phyloP scores from a whole-genome alignment of 345 rosid species.

The Bretschneidera sinensis region DNA sequence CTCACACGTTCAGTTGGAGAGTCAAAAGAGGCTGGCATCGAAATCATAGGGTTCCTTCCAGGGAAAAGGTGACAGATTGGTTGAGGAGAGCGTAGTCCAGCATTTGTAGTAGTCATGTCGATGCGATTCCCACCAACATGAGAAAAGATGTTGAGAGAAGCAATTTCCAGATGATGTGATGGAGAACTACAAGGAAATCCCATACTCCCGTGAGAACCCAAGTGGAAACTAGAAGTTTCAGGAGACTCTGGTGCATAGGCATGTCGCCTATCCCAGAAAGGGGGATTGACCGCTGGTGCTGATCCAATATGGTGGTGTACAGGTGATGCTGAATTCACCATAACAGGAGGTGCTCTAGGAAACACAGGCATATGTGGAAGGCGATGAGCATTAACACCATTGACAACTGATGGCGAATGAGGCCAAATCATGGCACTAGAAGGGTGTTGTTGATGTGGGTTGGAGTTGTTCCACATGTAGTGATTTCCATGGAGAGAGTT shows the following conservation, averaged over 20 bases:
- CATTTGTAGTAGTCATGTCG: slow-evolving; percentile 47
- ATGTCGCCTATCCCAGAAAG: slow-evolving; percentile 77
- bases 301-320: slow-evolving; percentile 82
- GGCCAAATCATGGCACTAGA: slow-evolving; percentile 75
- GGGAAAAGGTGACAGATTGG: slow-evolving; percentile 68
- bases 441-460: slow-evolving; percentile 59
- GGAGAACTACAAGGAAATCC: slow-evolving; percentile 61
- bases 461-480: slow-evolving; percentile 60
- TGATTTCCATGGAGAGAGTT: slow-evolving; percentile 57
- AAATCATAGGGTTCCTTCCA: slow-evolving; percentile 60
- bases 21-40: slow-evolving; percentile 61
- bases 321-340: slow-evolving; percentile 54
- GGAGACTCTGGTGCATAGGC: slow-evolving; percentile 72
- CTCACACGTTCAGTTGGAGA: slow-evolving; percentile 67
- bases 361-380: slow-evolving; percentile 54
- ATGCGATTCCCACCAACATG: slow-evolving; percentile 48
- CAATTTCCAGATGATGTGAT: slow-evolving; percentile 62
- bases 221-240: slow-evolving; percentile 62
- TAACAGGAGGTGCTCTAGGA: slow-evolving; percentile 60
- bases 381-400: slow-evolving; percentile 52
- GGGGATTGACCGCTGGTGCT: slow-evolving; percentile 65
- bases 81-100: slow-evolving; percentile 63
- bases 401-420: slow-evolving; percentile 68
- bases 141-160: slow-evolving; percentile 52
- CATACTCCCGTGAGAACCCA: slow-evolving; percentile 65